These are phyloP conservation scores for Clausena lansium DNA, from an alignment of 345 rosid genomes.

Conservation along the genomic window DNA sequence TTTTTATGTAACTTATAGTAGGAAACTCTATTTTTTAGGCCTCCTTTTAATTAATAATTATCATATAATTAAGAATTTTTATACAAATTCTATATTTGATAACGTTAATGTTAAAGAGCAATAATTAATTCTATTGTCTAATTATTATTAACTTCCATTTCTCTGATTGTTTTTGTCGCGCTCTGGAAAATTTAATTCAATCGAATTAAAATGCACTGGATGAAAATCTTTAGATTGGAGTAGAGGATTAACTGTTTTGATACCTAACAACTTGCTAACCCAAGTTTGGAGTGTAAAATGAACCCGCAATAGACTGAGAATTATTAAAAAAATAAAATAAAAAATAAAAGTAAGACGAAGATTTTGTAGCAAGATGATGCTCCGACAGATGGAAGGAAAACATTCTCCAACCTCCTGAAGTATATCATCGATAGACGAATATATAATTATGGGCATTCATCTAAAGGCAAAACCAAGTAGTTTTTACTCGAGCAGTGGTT, in stretches of 20 bases:
- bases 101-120: too few species aligned
- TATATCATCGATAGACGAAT: not conserved
- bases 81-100: too few species aligned
- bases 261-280: not conserved
- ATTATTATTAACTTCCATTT: constrained; percentile 67
- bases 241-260: not conserved
- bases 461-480: constrained; percentile 1
- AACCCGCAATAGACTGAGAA: not conserved
- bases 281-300: not conserved
- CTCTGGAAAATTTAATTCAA: constrained; percentile 42
- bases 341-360: not conserved
- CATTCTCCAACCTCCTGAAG: not conserved
- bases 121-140: too few species aligned
- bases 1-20: too few species aligned
- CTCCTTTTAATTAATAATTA: too few species aligned
- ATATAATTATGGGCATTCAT: not conserved
- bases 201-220: not conserved
- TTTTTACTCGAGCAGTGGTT: not conserved
- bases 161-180: constrained; percentile 62
- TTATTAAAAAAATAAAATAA: too few species aligned
- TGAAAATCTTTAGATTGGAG: not conserved
- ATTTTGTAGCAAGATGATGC: not conserved
- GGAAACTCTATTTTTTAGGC: too few species aligned
- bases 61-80: too few species aligned
- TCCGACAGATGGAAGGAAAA: not conserved